Evolutionary conservation across 1,139 yeast species (phyloP).

Genomic region (Saccharomycopsis crataegensis): DNA sequence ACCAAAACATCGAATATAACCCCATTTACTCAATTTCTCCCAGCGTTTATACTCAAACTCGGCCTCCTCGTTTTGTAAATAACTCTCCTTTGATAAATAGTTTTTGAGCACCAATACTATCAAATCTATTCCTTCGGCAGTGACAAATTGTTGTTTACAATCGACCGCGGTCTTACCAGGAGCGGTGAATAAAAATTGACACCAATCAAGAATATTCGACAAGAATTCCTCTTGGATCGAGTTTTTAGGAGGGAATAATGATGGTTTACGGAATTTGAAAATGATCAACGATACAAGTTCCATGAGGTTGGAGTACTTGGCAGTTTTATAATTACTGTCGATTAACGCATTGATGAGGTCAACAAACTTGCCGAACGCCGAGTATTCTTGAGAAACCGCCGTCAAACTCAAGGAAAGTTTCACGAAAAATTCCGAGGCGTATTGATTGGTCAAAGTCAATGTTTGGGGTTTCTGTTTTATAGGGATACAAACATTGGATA

Average conservation of each 20-base stretch:
- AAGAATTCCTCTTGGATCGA: conserved; percentile 7
- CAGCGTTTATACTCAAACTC: background rate
- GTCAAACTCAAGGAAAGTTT: too few species aligned
- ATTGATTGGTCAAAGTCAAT: too few species aligned
- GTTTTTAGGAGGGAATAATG: background rate
- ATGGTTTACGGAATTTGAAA: conserved; percentile 10
- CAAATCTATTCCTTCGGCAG: conserved; percentile 11
- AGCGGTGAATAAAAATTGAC: background rate
- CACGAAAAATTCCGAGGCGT: too few species aligned
- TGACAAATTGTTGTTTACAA: background rate
- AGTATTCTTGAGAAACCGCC: too few species aligned
- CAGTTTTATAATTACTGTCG: too few species aligned
- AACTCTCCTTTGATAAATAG: conserved; percentile 5
- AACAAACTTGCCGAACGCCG: too few species aligned
- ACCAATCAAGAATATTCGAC: background rate
- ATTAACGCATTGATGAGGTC: too few species aligned
- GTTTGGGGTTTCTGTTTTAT: too few species aligned
- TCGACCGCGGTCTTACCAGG: background rate
- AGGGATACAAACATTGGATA: too few species aligned
- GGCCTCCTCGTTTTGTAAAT: background rate
- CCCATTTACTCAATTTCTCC: background rate
- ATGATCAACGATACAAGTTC: background rate
- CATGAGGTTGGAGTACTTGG: too few species aligned
- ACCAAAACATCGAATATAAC: background rate
- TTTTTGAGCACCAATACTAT: conserved; percentile 7